Percentiles rank a stretch among this genome's conserved stretches.
These are phyloP conservation scores for Calonectria henricotiae DNA, from an alignment of 2,329 filamentous ascomycete genomes.

Conservation along the genomic window DNA sequence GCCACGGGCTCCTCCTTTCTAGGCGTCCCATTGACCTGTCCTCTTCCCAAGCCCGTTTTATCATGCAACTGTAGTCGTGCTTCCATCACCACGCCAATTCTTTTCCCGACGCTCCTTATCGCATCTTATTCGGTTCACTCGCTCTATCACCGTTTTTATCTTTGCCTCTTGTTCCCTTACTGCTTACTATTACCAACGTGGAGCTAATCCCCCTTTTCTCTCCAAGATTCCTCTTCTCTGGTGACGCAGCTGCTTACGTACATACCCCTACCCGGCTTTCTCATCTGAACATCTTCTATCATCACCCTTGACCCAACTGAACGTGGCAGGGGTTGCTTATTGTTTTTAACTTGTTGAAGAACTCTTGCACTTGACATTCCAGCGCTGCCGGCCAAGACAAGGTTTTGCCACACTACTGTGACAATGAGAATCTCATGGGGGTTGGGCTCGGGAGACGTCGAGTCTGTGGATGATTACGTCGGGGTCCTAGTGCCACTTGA, in stretches of 20 bases:
- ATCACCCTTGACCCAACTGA: constrained; percentile 25
- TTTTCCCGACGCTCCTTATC: constrained; percentile 40
- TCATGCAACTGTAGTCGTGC: constrained; percentile 18
- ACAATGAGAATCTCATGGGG: constrained; percentile 56
- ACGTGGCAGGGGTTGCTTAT: constrained; percentile 32
- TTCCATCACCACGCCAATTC: constrained; percentile 11
- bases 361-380: constrained; percentile 27
- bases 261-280: constrained; percentile 31
- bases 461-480: constrained; percentile 68
- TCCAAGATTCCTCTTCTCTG: neutral
- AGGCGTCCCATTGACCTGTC: constrained; percentile 47
- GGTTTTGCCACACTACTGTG: constrained; percentile 16
- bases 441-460: constrained; percentile 56
- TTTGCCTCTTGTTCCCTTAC: constrained; percentile 14
- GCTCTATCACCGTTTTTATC: constrained; percentile 30
- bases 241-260: constrained; percentile 45
- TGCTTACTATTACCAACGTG: neutral
- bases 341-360: constrained; percentile 17
- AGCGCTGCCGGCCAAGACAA: constrained; percentile 8
- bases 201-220: constrained; percentile 4
- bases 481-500: constrained; percentile 70
- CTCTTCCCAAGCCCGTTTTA: constrained; percentile 49
- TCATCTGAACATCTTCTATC: constrained; percentile 15
- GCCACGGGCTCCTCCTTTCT: constrained; percentile 41
- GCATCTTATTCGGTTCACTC: constrained; percentile 27